Percentiles rank a stretch among this genome's conserved stretches.
These are phyloP conservation scores for Tagetes erecta DNA, from an alignment of 129 eudicot genomes.

Conservation along the genomic window DNA sequence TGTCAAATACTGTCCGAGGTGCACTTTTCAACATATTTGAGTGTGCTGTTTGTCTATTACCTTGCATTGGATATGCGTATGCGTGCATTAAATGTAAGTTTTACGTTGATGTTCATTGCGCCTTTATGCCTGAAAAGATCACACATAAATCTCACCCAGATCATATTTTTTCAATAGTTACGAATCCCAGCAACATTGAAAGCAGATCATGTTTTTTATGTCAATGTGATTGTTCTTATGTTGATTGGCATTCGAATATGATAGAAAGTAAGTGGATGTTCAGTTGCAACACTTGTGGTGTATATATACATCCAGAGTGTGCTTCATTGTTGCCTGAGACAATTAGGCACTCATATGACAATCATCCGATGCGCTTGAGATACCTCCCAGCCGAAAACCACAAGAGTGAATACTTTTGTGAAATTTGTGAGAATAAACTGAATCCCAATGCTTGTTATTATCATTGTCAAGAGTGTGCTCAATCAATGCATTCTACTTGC, in stretches of 20 bases:
- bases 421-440: not conserved
- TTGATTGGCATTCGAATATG: too few species aligned
- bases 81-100: constrained; percentile 2
- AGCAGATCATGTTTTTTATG: too few species aligned
- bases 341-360: not conserved
- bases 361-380: not conserved
- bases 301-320: not conserved
- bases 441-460: not conserved
- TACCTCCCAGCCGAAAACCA: not conserved
- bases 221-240: too few species aligned
- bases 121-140: constrained; percentile 1
- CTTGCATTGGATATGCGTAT: constrained; percentile 22
- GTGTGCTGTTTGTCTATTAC: not conserved
- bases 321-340: not conserved
- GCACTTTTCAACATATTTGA: not conserved
- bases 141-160: not conserved
- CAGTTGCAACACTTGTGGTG: not conserved
- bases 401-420: not conserved
- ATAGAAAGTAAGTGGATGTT: not conserved
- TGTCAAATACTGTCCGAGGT: not conserved
- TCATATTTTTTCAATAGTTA: not conserved
- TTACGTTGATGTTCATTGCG: constrained; percentile 2
- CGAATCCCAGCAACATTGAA: too few species aligned
- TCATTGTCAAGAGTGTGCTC: not conserved
- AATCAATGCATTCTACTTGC: not conserved